These are phyloP conservation scores for Geotrichum ghanense DNA, from an alignment of 805 yeast species.

Conservation along the genomic window DNA sequence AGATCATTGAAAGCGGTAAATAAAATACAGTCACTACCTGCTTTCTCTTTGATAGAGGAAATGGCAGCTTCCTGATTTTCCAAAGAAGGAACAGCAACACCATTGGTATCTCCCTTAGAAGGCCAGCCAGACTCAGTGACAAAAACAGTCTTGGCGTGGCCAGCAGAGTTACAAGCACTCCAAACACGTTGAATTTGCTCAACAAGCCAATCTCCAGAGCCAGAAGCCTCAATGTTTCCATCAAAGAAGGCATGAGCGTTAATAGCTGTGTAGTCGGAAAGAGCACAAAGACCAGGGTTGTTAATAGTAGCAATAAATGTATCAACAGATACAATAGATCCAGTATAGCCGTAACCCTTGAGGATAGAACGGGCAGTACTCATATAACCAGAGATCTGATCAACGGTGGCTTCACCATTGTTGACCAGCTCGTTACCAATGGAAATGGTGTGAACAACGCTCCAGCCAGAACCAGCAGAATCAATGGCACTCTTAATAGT, in stretches of 20 bases:
- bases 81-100: slow-evolving; percentile 70
- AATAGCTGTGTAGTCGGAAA: slow-evolving; percentile 87
- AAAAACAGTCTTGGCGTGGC: slow-evolving; percentile 57
- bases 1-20: slow-evolving; percentile 81
- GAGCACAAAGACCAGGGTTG: slow-evolving; percentile 84
- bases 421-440: slow-evolving; percentile 97
- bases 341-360: slow-evolving; percentile 71
- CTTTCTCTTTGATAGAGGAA: slow-evolving; percentile 42
- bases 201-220: slow-evolving; percentile 85
- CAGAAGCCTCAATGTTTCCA: slow-evolving; percentile 61
- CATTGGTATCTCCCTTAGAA: slow-evolving; percentile 66
- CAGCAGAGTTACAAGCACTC: slow-evolving; percentile 67
- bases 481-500: slow-evolving; percentile 37
- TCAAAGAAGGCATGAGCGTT: slow-evolving; percentile 98
- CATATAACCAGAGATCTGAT: slow-evolving; percentile 54
- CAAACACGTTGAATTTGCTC: slow-evolving; percentile 83
- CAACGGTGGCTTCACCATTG: slow-evolving; percentile 61
- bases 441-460: slow-evolving; percentile 40
- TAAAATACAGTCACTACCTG: slow-evolving; percentile 60
- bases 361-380: slow-evolving; percentile 58
- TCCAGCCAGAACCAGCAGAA: slow-evolving; percentile 46
- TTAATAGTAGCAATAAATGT: slow-evolving; percentile 88
- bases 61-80: slow-evolving; percentile 70
- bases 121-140: slow-evolving; percentile 98
- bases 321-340: slow-evolving; percentile 90